phyloP scores from a whole-genome alignment of 345 rosid genomes.

The Euphorbia peplus region DNA sequence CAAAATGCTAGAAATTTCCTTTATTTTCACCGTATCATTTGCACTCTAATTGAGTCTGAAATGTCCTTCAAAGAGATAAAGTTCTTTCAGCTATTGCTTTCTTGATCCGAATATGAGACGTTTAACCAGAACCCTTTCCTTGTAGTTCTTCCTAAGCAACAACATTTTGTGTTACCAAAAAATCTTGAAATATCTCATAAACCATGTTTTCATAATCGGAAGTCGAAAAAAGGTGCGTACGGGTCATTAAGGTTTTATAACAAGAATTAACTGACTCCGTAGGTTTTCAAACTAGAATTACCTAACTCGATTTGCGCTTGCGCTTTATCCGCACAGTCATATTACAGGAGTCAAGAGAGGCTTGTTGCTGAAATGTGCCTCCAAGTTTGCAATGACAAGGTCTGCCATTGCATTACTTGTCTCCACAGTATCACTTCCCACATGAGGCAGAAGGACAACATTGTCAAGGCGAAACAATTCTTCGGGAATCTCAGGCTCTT shows the following conservation, averaged over 20 bases:
- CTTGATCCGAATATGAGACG: too few species aligned
- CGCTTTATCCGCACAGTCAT: not conserved
- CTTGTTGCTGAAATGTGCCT: conserved; percentile 20
- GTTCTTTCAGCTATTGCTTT: too few species aligned
- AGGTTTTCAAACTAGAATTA: not conserved
- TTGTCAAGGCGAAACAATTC: conserved; percentile 43
- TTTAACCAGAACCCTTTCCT: too few species aligned
- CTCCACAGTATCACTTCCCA: conserved; percentile 42
- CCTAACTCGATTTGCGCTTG: not conserved
- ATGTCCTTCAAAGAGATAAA: too few species aligned
- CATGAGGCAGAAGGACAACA: conserved; percentile 59
- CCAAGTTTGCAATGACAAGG: conserved; percentile 27
- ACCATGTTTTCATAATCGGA: not conserved
- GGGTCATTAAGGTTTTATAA: not conserved
- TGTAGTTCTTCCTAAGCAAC: too few species aligned
- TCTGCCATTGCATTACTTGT: conserved; percentile 31
- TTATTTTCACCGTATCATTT: too few species aligned
- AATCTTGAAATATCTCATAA: too few species aligned
- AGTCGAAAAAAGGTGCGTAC: not conserved
- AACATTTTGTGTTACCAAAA: too few species aligned
- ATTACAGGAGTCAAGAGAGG: conserved; percentile 24
- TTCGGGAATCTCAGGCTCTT: conserved; percentile 60
- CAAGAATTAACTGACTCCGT: not conserved
- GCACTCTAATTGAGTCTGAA: too few species aligned
- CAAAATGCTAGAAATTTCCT: too few species aligned